A percentile compares a stretch with the other conserved stretches of the same genome.
Conservation (phyloP, 139 green algal species). For the Asterochloris sp. region DNA sequence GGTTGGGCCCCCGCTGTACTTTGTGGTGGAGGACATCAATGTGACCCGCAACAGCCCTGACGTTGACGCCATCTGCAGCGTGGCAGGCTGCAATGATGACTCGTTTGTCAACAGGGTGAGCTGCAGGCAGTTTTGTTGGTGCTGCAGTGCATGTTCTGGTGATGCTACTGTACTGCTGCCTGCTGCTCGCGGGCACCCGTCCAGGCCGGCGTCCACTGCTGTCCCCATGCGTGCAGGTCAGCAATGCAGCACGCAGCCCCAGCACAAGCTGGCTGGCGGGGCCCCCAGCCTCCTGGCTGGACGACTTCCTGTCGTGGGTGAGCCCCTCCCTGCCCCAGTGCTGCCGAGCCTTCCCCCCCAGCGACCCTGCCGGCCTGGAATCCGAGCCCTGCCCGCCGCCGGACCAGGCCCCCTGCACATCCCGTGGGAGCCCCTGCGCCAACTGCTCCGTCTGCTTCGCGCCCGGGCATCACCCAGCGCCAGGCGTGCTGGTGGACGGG, state of each 20-base stretch:
- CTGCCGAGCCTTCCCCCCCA: constrained; percentile 34
- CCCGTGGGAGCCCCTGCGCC: constrained; percentile 36
- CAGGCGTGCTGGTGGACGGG: constrained; percentile 4
- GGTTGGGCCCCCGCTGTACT: constrained; percentile 82
- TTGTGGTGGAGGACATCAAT: constrained; percentile 79
- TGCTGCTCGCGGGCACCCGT: background rate
- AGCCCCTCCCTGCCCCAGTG: constrained; percentile 32
- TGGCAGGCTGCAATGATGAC: constrained; percentile 66
- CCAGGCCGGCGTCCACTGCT: too few species aligned
- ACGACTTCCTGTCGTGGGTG: constrained; percentile 91
- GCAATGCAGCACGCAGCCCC: constrained; percentile 28
- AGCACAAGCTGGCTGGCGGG: constrained; percentile 54
- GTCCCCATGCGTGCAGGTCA: constrained; percentile 32
- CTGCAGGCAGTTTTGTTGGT: background rate
- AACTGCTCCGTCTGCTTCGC: constrained; percentile 65
- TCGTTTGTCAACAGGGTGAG: constrained; percentile 75
- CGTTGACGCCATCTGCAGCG: constrained; percentile 64
- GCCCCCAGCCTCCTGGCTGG: constrained; percentile 84
- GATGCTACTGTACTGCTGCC: background rate
- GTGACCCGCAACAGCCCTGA: constrained; percentile 43
- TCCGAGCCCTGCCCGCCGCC: constrained; percentile 60
- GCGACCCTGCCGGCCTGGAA: background rate
- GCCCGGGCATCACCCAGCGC: constrained; percentile 13
- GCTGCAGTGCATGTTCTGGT: background rate
- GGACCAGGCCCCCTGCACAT: constrained; percentile 66